Evolutionary conservation across 805 yeast genomes (phyloP).

Genomic region (Saccharomycopsis sp.): DNA sequence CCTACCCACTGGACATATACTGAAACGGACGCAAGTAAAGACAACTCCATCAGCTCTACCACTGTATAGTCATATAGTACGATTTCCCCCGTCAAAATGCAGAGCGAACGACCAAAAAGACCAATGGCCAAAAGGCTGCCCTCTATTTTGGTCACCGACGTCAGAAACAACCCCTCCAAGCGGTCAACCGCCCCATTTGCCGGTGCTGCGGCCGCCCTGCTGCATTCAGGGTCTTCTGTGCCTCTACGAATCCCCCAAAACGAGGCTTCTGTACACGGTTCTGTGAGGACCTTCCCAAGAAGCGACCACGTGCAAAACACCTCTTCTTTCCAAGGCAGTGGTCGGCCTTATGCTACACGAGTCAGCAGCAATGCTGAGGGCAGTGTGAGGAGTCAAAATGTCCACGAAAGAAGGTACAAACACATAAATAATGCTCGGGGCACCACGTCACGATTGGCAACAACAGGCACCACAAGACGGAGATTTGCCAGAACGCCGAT

Average conservation of each 20-base stretch:
- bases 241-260: slow-evolving; percentile 5
- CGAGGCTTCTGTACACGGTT: slow-evolving; percentile 2
- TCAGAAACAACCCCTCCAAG: slow-evolving; percentile 48
- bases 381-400: no score
- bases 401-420: not conserved
- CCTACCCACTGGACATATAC: no score
- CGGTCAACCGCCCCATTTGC: slow-evolving; percentile 68
- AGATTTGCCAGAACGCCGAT: slow-evolving; percentile 5
- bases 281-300: slow-evolving; percentile 25
- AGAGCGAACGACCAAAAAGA: slow-evolving; percentile 20
- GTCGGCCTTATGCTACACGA: no score
- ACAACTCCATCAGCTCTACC: no score
- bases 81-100: no score
- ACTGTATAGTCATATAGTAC: no score
- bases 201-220: slow-evolving; percentile 42
- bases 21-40: no score
- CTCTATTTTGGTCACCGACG: slow-evolving; percentile 87
- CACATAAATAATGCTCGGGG: not conserved
- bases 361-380: no score
- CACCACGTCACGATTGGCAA: slow-evolving; percentile 26
- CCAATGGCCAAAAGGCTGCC: slow-evolving; percentile 86
- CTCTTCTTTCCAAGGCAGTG: no score
- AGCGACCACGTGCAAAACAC: not conserved
- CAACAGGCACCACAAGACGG: slow-evolving; percentile 23
- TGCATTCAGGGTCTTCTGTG: no score